A percentile compares a stretch with the other conserved stretches of the same genome.
Conservation (phyloP, 768 basidiomycete species). For the Neoboletus brunneissimus region DNA sequence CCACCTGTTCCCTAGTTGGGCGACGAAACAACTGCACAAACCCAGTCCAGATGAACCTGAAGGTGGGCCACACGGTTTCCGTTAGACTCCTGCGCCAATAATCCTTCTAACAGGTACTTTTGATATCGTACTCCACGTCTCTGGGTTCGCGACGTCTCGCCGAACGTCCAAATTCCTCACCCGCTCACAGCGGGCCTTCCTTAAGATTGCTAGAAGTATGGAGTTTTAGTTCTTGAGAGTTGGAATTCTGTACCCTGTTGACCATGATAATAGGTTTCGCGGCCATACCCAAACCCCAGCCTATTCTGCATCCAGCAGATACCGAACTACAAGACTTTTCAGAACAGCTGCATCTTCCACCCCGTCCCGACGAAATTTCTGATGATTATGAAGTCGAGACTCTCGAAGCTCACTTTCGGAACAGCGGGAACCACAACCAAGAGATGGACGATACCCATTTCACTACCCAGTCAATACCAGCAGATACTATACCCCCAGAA, state of each 20-base stretch:
- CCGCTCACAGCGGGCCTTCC: conserved; percentile 73
- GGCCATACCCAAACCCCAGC: conserved; percentile 58
- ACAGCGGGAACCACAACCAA: conserved; percentile 20
- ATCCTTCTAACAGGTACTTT: conserved; percentile 46
- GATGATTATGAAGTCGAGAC: conserved; percentile 56
- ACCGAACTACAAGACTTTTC: conserved; percentile 32
- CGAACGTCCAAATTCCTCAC: conserved; percentile 58
- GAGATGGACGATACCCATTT: conserved; percentile 16
- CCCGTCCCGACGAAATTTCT: conserved; percentile 55
- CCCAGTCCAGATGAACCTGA: conserved; percentile 24
- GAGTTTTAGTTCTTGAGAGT: background rate
- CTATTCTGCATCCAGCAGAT: conserved; percentile 18
- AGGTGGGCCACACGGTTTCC: conserved; percentile 12
- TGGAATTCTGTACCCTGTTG: background rate
- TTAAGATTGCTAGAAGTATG: conserved; percentile 73
- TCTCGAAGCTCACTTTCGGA: conserved; percentile 52
- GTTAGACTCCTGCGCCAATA: background rate
- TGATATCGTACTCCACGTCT: conserved; percentile 69
- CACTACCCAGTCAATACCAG: conserved; percentile 20
- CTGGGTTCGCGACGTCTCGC: conserved; percentile 69
- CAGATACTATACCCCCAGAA: conserved; percentile 26
- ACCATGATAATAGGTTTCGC: conserved; percentile 56
- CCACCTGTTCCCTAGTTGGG: conserved; percentile 81
- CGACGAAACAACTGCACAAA: conserved; percentile 48
- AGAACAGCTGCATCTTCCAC: conserved; percentile 43